Evolutionary conservation across 345 rosid genomes (phyloP).

Genomic region (Bruguiera parviflora): DNA sequence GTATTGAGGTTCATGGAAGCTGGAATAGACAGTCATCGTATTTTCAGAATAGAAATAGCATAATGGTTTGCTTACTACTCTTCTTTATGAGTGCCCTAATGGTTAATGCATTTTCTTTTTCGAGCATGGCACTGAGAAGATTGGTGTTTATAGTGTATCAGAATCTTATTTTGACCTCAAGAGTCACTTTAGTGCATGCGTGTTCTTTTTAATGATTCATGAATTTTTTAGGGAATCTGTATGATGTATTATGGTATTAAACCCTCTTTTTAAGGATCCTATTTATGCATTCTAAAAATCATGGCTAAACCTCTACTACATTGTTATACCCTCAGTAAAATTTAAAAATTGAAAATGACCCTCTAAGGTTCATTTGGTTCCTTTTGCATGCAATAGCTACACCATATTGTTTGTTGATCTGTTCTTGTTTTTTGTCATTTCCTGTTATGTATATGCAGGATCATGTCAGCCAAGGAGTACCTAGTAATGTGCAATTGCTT

Average conservation of each 20-base stretch:
- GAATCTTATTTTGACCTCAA: background rate
- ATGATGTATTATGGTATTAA: too few relatives aligned
- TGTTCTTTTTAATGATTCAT: background rate
- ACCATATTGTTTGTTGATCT: too few relatives aligned
- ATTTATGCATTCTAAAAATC: too few relatives aligned
- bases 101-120: background rate
- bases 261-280: too few relatives aligned
- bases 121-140: background rate
- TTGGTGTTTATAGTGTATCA: background rate
- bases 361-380: too few relatives aligned
- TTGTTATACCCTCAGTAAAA: too few relatives aligned
- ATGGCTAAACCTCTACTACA: too few relatives aligned
- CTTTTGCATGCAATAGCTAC: too few relatives aligned
- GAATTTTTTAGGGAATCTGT: too few relatives aligned
- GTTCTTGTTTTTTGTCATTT: slow-evolving; percentile 18
- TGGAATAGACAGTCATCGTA: slow-evolving; percentile 57
- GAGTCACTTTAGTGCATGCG: background rate
- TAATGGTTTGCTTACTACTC: slow-evolving; percentile 61
- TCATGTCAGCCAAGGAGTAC: slow-evolving; percentile 48
- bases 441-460: slow-evolving; percentile 49
- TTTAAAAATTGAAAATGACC: too few relatives aligned
- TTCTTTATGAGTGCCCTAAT: slow-evolving; percentile 2
- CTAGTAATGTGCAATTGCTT: slow-evolving; percentile 44
- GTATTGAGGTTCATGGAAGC: slow-evolving; percentile 58
- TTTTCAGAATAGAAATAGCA: slow-evolving; percentile 55